phyloP scores from a whole-genome alignment of 139 green algal species.

The Spirogloea muscicola region DNA sequence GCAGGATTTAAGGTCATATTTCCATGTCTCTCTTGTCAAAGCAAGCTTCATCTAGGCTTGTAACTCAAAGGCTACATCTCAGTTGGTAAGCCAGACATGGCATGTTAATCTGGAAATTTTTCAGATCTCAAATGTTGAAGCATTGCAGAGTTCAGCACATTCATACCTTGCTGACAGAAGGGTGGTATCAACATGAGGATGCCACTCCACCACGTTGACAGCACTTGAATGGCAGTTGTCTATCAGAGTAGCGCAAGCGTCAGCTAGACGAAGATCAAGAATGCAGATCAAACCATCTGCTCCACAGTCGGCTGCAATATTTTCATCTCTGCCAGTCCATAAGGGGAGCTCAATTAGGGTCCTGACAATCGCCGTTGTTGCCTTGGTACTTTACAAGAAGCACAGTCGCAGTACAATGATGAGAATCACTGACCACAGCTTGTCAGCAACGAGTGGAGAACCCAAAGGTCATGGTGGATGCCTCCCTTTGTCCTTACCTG shows the following conservation, averaged over 20 bases:
- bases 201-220: conserved; percentile 43
- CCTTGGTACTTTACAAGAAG: background rate
- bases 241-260: conserved; percentile 1
- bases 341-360: background rate
- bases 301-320: conserved; percentile 36
- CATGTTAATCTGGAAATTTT: too few relatives aligned
- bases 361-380: background rate
- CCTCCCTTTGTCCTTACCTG: conserved; percentile 18
- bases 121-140: too few relatives aligned
- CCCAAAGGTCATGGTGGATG: background rate
- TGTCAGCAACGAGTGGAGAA: background rate
- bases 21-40: background rate
- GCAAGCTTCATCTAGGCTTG: too few relatives aligned
- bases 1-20: conserved; percentile 1
- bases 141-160: too few relatives aligned
- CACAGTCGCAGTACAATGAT: background rate
- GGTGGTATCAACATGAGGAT: conserved; percentile 12
- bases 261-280: conserved; percentile 22
- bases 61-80: background rate
- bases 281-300: conserved; percentile 24
- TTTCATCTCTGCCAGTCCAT: conserved; percentile 8
- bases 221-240: background rate
- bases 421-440: background rate
- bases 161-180: background rate
- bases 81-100: too few relatives aligned